Evolutionary conservation across 2,329 filamentous ascomycete genomes (phyloP).

Genomic region (Cadophora malorum): DNA sequence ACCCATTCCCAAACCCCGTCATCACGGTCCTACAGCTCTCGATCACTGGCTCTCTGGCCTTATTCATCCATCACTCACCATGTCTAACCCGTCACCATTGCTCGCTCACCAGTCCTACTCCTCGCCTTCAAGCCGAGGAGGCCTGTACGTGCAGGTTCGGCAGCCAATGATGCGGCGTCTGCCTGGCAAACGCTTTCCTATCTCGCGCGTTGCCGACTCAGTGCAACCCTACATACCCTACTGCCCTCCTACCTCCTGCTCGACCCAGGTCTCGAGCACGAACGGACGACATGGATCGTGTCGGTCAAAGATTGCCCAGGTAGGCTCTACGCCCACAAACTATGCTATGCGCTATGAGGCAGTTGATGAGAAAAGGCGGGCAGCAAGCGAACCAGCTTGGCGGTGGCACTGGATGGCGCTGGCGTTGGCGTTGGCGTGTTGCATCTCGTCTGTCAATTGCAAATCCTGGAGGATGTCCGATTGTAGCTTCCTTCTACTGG

Average conservation of each 20-base stretch:
- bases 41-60: neutral
- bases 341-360: slow-evolving; percentile 11
- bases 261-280: neutral
- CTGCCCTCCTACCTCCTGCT: neutral
- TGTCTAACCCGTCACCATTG: neutral
- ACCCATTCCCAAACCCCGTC: neutral
- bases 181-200: slow-evolving; percentile 7
- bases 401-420: neutral
- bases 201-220: slow-evolving; percentile 14
- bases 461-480: slow-evolving; percentile 15
- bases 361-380: slow-evolving; percentile 1
- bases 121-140: slow-evolving; percentile 14
- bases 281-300: neutral
- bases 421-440: neutral
- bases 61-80: slow-evolving; percentile 14
- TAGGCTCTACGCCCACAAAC: neutral
- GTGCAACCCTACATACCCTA: neutral
- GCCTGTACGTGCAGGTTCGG: slow-evolving; percentile 18
- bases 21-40: neutral
- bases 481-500: slow-evolving; percentile 7
- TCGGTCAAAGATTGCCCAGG: slow-evolving; percentile 2
- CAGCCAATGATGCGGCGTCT: slow-evolving; percentile 8
- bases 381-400: slow-evolving; percentile 6
- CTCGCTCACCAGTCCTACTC: slow-evolving; percentile 4
- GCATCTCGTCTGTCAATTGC: slow-evolving; percentile 14